Evolutionary conservation across 768 basidiomycete species (phyloP).

Genomic region (Neoboletus subvelutipes): DNA sequence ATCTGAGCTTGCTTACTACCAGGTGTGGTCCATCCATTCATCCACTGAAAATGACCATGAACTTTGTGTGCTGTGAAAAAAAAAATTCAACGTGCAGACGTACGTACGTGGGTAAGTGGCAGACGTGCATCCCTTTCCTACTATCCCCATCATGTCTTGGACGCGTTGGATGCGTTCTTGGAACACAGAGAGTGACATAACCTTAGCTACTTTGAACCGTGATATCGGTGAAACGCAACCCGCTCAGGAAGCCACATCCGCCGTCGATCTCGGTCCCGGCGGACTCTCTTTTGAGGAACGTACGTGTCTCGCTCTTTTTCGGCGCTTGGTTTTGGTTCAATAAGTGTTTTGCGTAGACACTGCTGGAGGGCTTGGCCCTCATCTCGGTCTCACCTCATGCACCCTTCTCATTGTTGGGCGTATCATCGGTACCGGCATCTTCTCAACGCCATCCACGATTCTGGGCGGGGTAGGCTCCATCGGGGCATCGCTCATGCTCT

Average conservation of each 20-base stretch:
- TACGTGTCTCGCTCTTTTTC: conserved; percentile 4
- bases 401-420: conserved; percentile 55
- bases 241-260: not conserved
- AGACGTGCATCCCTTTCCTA: not conserved
- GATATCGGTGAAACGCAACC: not conserved
- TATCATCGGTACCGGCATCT: conserved; percentile 61
- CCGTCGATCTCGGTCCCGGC: conserved; percentile 38
- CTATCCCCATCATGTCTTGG: conserved; percentile 4
- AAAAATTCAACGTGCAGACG: too few species aligned
- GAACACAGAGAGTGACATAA: not conserved
- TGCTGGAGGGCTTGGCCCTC: conserved; percentile 56
- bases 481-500: conserved; percentile 59
- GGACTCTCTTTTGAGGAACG: conserved; percentile 51
- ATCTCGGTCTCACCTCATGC: conserved; percentile 53
- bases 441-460: conserved; percentile 59
- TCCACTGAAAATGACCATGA: too few species aligned
- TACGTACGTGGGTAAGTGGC: too few species aligned
- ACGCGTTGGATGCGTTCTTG: not conserved
- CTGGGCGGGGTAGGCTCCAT: conserved; percentile 55
- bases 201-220: not conserved
- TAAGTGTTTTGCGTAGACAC: conserved; percentile 31
- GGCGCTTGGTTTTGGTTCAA: not conserved
- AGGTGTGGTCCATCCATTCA: too few species aligned
- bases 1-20: too few species aligned
- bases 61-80: too few species aligned